phyloP scores from a whole-genome alignment of 768 basidiomycete species.

The Termitomyces sp. region DNA sequence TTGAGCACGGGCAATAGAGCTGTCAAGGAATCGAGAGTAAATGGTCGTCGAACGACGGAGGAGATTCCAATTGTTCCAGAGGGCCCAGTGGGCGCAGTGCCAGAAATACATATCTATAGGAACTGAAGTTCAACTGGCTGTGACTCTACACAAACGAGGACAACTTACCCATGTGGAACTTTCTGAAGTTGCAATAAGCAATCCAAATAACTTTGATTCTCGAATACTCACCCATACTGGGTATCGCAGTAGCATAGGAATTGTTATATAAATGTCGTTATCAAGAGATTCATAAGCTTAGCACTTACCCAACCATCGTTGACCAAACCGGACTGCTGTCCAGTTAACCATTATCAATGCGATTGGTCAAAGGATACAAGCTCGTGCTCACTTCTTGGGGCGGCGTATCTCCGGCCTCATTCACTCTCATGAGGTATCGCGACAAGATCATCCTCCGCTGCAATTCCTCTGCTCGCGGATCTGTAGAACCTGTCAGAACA shows the following conservation, averaged over 20 bases:
- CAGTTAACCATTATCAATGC: background rate
- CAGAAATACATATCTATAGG: conserved; percentile 47
- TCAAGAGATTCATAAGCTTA: background rate
- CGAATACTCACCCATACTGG: conserved; percentile 30
- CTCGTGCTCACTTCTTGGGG: conserved; percentile 45
- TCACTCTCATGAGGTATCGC: conserved; percentile 51
- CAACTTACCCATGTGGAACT: conserved; percentile 53
- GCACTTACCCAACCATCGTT: conserved; percentile 50
- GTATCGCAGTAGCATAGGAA: background rate
- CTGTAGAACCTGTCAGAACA: conserved; percentile 40
- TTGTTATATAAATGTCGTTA: background rate
- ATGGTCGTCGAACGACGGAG: conserved; percentile 37
- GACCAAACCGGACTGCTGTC: conserved; percentile 42
- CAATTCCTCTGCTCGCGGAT: conserved; percentile 45
- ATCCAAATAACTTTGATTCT: background rate
- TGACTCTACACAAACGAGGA: conserved; percentile 6
- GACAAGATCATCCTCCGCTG: conserved; percentile 53
- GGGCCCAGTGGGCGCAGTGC: conserved; percentile 54
- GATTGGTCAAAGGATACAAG: background rate
- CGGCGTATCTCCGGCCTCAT: conserved; percentile 49
- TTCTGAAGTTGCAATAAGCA: conserved; percentile 23
- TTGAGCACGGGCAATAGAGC: conserved; percentile 41
- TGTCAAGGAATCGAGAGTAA: conserved; percentile 42
- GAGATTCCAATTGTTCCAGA: conserved; percentile 57
- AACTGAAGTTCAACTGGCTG: background rate